Base-by-base conservation (phyloP, 176 grass and related monocot species). In the Coix lacrymajobi region DNA sequence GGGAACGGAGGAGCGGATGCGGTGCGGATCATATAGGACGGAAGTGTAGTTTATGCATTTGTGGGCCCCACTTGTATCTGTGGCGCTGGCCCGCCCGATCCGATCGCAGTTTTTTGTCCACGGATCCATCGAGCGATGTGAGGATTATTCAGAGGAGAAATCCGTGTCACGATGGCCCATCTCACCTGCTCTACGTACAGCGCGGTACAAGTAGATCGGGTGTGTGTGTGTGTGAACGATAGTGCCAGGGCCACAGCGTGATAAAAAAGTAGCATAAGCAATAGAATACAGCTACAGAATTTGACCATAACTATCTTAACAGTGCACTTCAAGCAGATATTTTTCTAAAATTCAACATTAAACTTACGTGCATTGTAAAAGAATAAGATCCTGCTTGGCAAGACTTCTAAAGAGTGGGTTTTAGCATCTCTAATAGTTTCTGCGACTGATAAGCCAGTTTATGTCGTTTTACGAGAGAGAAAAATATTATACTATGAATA, bases 51-150 rank as follows among this genome's bases (percentile, higher is more conserved):
- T 67, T 46, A 46, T 86, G 83, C 29, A 8, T 54, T 54, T 22
- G 72, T 85, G 77, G 65, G 52, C 65, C 13, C 83, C 31, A 22
- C 40, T 56, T 63, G 71, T 65, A 40, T 12, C 64, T 14, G 3
- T 54, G 87, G 31, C 15, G 11, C 26, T 45, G 49, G 74, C 81
- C 83, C n/a, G n/a, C n/a, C 33, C 40, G 83, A 89, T 82, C 78
- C 16, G 71, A 49, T 26, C 34, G 1, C 4, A 40, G 4, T 77
- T 63, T 77, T 63, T 6, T 15, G 13, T 19, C 19, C 30, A 51
- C 19, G 22, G 26, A 38, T 51, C 30, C 19, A 69, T n/a, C 32
- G 25, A 80, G 38, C 7, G 71, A 40, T 15, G 6, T 37, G 60
- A 58, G 4, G 11, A 40, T 40, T 87, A 78, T 54, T 89, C 49